phyloP scores from a whole-genome alignment of 2,329 filamentous ascomycete species.

The Fusarium pilosicola region DNA sequence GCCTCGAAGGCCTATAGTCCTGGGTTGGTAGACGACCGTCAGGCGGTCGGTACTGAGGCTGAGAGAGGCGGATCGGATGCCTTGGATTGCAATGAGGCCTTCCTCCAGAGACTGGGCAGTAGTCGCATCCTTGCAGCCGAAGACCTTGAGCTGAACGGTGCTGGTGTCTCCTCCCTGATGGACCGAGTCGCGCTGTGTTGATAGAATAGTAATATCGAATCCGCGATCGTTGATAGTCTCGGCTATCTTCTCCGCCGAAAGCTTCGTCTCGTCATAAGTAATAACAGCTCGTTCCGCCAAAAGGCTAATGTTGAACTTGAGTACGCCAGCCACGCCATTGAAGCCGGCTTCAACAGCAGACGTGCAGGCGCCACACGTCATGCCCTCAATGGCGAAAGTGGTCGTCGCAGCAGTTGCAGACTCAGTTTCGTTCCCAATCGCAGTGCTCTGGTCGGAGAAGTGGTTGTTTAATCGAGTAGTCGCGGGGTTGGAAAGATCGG shows the following conservation, averaged over 20 bases:
- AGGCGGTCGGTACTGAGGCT: conserved; percentile 78
- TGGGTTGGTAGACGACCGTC: conserved; percentile 76
- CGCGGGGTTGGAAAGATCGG: conserved; percentile 72
- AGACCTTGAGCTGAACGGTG: conserved; percentile 65
- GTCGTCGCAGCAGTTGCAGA: conserved; percentile 60
- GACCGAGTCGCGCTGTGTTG: conserved; percentile 64
- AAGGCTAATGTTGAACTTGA: conserved; percentile 84
- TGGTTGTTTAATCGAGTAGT: background rate
- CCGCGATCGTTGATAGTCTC: conserved; percentile 76
- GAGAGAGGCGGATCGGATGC: conserved; percentile 78
- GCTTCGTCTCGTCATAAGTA: conserved; percentile 73
- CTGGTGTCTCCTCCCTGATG: conserved; percentile 65
- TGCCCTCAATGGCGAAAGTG: conserved; percentile 82
- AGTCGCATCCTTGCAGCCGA: background rate
- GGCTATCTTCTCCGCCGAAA: conserved; percentile 62
- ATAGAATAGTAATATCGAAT: conserved; percentile 80
- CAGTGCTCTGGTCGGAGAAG: background rate
- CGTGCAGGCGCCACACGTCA: conserved; percentile 92
- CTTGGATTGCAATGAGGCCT: conserved; percentile 71
- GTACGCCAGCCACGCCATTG: conserved; percentile 72
- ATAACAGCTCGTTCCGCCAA: conserved; percentile 85
- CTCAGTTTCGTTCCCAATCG: background rate
- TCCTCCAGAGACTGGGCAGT: conserved; percentile 69
- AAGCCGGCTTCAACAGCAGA: conserved; percentile 86
- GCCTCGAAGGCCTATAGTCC: conserved; percentile 78